Evolutionary conservation across 495 filamentous ascomycete species (phyloP), one percentile per base, ranked within the genome.

Genomic region (Daldinia bambusicola): DNA sequence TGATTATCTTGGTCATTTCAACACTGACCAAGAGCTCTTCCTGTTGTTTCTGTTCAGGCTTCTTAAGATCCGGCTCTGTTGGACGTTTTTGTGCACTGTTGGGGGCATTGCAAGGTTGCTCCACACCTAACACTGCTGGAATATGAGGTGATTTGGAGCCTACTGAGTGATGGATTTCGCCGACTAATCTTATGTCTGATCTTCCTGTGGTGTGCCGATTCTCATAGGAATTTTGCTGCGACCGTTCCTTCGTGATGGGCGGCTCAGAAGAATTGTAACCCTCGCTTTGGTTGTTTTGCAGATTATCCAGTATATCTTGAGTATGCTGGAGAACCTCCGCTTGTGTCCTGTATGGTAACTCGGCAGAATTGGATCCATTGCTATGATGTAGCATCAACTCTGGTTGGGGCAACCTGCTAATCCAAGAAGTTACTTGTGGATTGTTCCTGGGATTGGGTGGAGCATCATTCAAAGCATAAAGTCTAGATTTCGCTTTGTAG

Each of bases 321-420:
- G 26, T 26, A 26, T 26, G 26, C 26, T 26, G 26, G 26, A 26
- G 26, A 26, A 26, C 1, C 3, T 26, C 1, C 26, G 3, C 26
- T 26, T 26, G 26, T 26, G 26, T 26, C 26, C 26, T 26, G 3
- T 26, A 26, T 26, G 26, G 26, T 3, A 26, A 26, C 26, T 26
- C 26, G 3, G 26, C 1, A 26, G 26, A 26, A 26, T 1, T 26
- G 26, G 26, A 1, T 26, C 26, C 26, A 36, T 40, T 40, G 9
- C 37, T 40, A 12, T 40, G 37, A 14, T 26, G 26, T 26, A 26
- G 26, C 26, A 26, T 26, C 26, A 26, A 8, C 16, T 75, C 70
- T 26, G 76, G 72, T 1, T 67, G 52, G 3, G 78, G 75, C 31
- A 72, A 63, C 59, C 63, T 26, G 13, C 63, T 65, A 38, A 71